Evolutionary conservation across 768 basidiomycete species (phyloP).

Genomic region (Solioccasus polychromus): DNA sequence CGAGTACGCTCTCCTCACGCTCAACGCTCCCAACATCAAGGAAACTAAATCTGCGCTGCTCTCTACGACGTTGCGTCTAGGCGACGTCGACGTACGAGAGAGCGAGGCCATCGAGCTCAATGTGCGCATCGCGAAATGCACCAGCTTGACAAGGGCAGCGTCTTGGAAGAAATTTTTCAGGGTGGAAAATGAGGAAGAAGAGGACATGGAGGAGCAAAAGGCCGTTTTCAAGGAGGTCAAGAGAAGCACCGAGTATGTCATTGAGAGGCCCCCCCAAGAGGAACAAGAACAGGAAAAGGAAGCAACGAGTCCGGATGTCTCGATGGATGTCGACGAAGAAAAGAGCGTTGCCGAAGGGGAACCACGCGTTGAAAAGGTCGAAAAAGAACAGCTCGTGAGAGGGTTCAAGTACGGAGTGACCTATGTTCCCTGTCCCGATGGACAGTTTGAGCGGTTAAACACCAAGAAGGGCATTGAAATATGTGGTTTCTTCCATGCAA

Average conservation of each 20-base stretch:
- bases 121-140: conserved; percentile 79
- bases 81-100: conserved; percentile 61
- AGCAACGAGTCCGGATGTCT: conserved; percentile 15
- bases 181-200: conserved; percentile 28
- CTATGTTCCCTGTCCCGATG: conserved; percentile 83
- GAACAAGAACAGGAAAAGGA: conserved; percentile 23
- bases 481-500: conserved; percentile 71
- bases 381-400: conserved; percentile 74
- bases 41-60: conserved; percentile 62
- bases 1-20: conserved; percentile 26
- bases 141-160: conserved; percentile 64
- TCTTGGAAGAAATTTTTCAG: conserved; percentile 62
- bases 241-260: conserved; percentile 53
- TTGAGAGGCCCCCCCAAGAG: conserved; percentile 45
- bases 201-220: conserved; percentile 27
- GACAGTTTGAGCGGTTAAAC: conserved; percentile 70
- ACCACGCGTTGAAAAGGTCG: conserved; percentile 51
- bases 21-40: conserved; percentile 56
- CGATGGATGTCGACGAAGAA: conserved; percentile 28
- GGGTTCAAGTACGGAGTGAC: conserved; percentile 91
- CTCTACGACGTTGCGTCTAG: conserved; percentile 70
- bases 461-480: conserved; percentile 87
- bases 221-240: conserved; percentile 39
- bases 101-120: conserved; percentile 74
- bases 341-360: conserved; percentile 35